Percentiles rank a stretch among this genome's conserved stretches.
phyloP scores from a whole-genome alignment of 1,284 basidiomycete species.

The Cerioporus squamosus region DNA sequence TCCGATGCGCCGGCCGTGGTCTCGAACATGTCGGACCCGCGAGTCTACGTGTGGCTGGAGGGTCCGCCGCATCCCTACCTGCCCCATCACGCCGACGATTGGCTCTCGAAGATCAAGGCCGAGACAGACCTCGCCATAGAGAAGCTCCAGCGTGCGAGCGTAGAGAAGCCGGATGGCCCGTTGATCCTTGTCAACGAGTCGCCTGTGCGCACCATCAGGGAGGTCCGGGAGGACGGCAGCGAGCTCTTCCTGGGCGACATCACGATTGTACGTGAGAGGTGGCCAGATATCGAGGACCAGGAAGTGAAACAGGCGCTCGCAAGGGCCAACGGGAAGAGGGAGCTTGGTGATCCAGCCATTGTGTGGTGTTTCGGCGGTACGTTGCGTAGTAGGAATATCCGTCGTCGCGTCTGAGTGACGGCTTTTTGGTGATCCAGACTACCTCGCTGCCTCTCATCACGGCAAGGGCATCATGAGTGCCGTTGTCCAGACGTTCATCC shows the following conservation, averaged over 20 bases:
- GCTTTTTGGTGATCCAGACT: constrained; percentile 43
- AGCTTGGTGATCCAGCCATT: constrained; percentile 51
- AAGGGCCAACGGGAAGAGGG: constrained; percentile 41
- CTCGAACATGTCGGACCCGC: constrained; percentile 52
- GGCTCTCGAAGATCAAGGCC: constrained; percentile 31
- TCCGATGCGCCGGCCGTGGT: constrained; percentile 45
- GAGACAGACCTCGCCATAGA: constrained; percentile 39
- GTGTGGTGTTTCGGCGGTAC: constrained; percentile 59
- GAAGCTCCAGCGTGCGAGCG: constrained; percentile 38
- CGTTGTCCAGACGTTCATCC: constrained; percentile 52
- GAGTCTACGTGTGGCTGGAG: constrained; percentile 48
- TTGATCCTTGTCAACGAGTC: constrained; percentile 40
- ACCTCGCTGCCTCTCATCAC: constrained; percentile 59
- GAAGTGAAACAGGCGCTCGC: constrained; percentile 38
- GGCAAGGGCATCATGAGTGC: constrained; percentile 71
- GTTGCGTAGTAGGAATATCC: constrained; percentile 13
- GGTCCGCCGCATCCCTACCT: constrained; percentile 58
- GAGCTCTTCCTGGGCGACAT: constrained; percentile 53
- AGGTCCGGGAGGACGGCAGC: constrained; percentile 51
- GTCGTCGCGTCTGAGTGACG: neutral
- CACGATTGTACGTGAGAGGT: constrained; percentile 39
- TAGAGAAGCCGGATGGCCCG: constrained; percentile 29
- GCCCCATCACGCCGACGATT: constrained; percentile 42
- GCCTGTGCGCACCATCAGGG: constrained; percentile 50
- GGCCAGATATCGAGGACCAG: constrained; percentile 38